Base-by-base conservation (phyloP, 2,329 filamentous ascomycete genomes). In the Periconia sp. region DNA sequence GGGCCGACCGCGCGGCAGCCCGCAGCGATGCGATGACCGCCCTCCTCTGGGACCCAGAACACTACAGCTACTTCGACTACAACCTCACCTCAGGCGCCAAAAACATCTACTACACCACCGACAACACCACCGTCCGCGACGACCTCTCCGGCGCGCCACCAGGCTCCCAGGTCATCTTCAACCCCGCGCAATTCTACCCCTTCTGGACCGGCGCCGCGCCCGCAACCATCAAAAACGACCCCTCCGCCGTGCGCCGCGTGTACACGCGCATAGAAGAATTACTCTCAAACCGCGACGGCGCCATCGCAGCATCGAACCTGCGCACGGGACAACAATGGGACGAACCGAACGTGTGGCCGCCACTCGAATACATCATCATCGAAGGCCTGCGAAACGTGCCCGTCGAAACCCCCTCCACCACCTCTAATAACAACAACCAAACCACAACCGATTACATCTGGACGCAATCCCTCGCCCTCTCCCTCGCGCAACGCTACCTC, bases 131-230 rank as follows among this genome's bases (percentile, higher is more conserved):
- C n/a, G 66, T 66, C 0, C 66, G 68, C 18, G 74, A 64, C 6
- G 68, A 73, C 2, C 72, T 60, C 6, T 62, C 70, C 1, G 74
- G 70, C 11, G 82, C 83, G 0, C 84, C 85, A 3, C 62, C 75
- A 1, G 84, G 81, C 41, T 69, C 81, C 40, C 83, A 88, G 65
- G 74, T 87, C 19, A 64, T 81, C 54, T 87, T 88, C 65, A 73
- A 81, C 53, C 70, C 82, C 9, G 81, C 81, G 0, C 85, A 88
- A 66, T 83, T 86, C 69, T 88, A 85, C 66, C 86, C 86, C 1
- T 88, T 88, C 77, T 89, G 86, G 85, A 82, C 83, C 1, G 85
- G 86, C 18, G 84, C 86, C 1, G 86, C 85, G 0, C 84, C 85
- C 0, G 63, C 69, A 0, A 72, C 78, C 54, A 76, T 89, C 58